Percentiles rank a stretch among this genome's conserved stretches.
Evolutionary conservation across 2,329 filamentous ascomycete genomes (phyloP).

Genomic region (Cladophialophora carrionii): DNA sequence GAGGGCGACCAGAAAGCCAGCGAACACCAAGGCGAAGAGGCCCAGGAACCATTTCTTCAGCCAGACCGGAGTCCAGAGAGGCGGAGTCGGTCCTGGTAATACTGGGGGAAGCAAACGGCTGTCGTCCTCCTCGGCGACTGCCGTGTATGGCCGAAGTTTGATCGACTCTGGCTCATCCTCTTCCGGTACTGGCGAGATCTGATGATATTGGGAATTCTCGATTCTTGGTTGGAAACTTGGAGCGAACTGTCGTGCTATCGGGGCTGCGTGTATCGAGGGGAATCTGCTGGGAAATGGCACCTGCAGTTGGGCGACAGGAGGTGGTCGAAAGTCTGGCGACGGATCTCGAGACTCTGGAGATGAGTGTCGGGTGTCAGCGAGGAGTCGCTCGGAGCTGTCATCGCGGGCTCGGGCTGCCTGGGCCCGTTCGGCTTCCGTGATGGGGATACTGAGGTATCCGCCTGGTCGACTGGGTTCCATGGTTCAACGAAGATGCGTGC

Average conservation of each 20-base stretch:
- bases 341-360: conserved; percentile 23
- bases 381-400: conserved; percentile 24
- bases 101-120: conserved; percentile 14
- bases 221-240: conserved; percentile 21
- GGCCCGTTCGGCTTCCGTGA: conserved; percentile 34
- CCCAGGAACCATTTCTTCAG: conserved; percentile 31
- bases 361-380: conserved; percentile 24
- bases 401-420: conserved; percentile 22
- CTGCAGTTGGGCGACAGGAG: conserved; percentile 14
- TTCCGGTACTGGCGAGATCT: conserved; percentile 32
- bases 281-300: conserved; percentile 25
- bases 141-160: conserved; percentile 21
- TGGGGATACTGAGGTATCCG: conserved; percentile 31
- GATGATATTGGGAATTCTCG: conserved; percentile 24
- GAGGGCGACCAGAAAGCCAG: conserved; percentile 29
- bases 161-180: conserved; percentile 33
- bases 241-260: conserved; percentile 12
- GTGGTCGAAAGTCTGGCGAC: conserved; percentile 11
- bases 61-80: conserved; percentile 38
- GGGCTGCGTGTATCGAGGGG: conserved; percentile 27
- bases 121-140: conserved; percentile 19
- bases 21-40: conserved; percentile 31
- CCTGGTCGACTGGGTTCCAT: conserved; percentile 32
- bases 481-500: conserved; percentile 7
- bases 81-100: conserved; percentile 19